Conservation (phyloP, 352 stramenopile genomes). For the Thraustochytrium sp. region DNA sequence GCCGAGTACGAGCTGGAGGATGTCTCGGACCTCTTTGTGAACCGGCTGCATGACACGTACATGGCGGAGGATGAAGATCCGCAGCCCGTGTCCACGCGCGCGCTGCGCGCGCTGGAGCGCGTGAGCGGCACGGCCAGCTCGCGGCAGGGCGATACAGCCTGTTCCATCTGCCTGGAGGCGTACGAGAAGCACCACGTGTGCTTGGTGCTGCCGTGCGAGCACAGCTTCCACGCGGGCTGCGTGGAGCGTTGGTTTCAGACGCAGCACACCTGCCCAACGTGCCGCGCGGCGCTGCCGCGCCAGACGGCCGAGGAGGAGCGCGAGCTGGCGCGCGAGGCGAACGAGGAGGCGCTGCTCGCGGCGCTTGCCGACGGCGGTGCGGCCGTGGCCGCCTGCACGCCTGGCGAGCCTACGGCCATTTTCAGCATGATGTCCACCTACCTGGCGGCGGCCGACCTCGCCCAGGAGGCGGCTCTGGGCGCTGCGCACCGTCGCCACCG, state of each 20-base stretch:
- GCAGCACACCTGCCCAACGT: constrained; percentile 84
- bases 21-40: constrained; percentile 19
- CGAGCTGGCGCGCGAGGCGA: neutral
- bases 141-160: constrained; percentile 56
- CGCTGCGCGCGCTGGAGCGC: neutral
- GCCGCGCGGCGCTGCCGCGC: constrained; percentile 70
- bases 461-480: neutral
- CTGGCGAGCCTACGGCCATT: neutral
- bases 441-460: neutral
- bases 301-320: neutral
- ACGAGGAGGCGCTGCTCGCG: neutral
- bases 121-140: neutral
- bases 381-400: neutral
- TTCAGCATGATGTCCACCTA: neutral
- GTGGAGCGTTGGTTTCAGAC: constrained; percentile 84
- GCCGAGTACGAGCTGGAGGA: constrained; percentile 17
- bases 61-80: constrained; percentile 18
- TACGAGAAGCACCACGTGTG: constrained; percentile 65
- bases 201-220: constrained; percentile 76
- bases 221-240: constrained; percentile 86
- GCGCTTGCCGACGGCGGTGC: neutral
- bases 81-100: neutral
- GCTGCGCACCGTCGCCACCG: neutral
- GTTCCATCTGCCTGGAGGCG: constrained; percentile 85
- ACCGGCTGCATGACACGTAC: constrained; percentile 31